A percentile compares a stretch with the other conserved stretches of the same genome.
Evolutionary conservation across 768 basidiomycete genomes (phyloP).

Genomic region (Hydnomerulius pinastri): DNA sequence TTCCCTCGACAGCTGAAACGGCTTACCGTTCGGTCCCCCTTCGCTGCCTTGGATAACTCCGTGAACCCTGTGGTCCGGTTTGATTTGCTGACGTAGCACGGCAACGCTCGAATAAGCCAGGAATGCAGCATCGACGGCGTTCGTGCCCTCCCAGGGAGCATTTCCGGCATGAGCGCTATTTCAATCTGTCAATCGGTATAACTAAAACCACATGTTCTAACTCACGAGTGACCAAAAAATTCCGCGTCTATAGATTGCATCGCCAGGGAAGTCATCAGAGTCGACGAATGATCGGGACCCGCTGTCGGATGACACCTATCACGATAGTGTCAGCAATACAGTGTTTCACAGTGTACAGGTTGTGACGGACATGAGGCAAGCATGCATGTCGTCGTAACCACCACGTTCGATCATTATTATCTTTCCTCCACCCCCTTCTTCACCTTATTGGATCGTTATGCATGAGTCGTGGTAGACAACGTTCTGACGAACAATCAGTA

Average conservation of each 20-base stretch:
- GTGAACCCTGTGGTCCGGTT: conserved; percentile 78
- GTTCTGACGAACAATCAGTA: conserved; percentile 4
- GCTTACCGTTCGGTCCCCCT: conserved; percentile 69
- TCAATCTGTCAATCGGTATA: conserved; percentile 7
- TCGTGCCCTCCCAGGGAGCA: conserved; percentile 84
- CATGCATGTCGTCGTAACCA: conserved; percentile 80
- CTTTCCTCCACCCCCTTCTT: conserved; percentile 82
- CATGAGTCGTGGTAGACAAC: neutral
- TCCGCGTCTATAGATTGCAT: conserved; percentile 68
- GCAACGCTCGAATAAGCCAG: conserved; percentile 80
- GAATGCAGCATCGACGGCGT: conserved; percentile 88
- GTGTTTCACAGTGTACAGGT: conserved; percentile 8
- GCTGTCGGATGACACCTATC: conserved; percentile 72
- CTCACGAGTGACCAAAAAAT: conserved; percentile 74
- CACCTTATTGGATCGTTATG: conserved; percentile 46
- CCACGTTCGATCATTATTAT: conserved; percentile 70
- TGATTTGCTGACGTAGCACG: conserved; percentile 83
- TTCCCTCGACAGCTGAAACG: neutral
- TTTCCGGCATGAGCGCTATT: conserved; percentile 76
- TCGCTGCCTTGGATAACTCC: conserved; percentile 72
- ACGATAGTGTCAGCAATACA: conserved; percentile 12
- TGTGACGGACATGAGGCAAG: conserved; percentile 65
- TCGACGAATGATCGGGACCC: conserved; percentile 53
- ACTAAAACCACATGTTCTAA: conserved; percentile 5
- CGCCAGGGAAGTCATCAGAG: conserved; percentile 57